Evolutionary conservation across 768 basidiomycete genomes (phyloP), one percentile per base, ranked within the genome.

Genomic region (Suillus occidentalis): DNA sequence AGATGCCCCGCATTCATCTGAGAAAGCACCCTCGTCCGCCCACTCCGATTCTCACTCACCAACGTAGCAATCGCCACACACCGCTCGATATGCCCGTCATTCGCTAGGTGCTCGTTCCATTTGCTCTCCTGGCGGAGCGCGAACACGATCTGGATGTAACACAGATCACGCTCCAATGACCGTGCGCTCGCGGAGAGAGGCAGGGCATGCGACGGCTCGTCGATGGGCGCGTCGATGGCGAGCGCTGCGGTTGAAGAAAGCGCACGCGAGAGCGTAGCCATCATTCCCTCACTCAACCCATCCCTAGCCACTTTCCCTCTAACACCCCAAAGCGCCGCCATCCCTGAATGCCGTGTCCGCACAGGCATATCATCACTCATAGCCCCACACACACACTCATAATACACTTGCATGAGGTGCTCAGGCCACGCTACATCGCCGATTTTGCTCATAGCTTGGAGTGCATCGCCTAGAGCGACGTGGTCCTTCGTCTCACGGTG

Each of bases 91-190:
- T 53, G 52, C 18, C 52, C 52, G 18, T 53, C 52, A 18, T 53
- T 53, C 10, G 18, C 18, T 34, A 53, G 6, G 31, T 34, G 34
- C 31, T 53, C 52, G 18, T 34, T 18, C 53, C 53, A 55, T 12
- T 20, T n/a, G 20, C 10, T 6, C 0, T 18, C 10, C 31, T 55
- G 53, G 18, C 4, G 31, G 20, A 63, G 47, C 22, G 62, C 31
- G 39, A 63, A 57, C 14, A 63, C 34, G 1, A 63, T 57, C 12
- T 57, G 31, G 16, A 57, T 16, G 22, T 63, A 63, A 28, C 62
- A 59, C 9, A 63, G 18, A 31, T 63, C 62, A 14, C 52, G 50
- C 20, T 42, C 39, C 2, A 1, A 34, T 34, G 53, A 34, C 31
- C 10, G 53, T 18, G 31, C 31, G 18, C 18, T 55, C 5, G 34